A percentile compares a stretch with the other conserved stretches of the same genome.
Conservation (phyloP, 805 yeast species). For the Spathaspora girioi region DNA sequence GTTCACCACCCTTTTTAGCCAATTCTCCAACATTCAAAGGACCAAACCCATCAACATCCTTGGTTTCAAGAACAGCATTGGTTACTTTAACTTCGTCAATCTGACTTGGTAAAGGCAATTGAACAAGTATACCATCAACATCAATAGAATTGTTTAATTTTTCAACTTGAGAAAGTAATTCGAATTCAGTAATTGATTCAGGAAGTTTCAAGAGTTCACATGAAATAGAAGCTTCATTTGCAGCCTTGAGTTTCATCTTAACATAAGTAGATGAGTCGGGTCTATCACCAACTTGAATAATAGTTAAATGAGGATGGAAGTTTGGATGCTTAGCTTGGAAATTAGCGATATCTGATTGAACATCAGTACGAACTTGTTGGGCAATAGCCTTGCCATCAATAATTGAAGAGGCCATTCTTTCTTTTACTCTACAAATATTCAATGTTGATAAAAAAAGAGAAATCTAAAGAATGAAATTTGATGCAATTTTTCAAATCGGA, state of each 20-base stretch:
- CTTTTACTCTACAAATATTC: neutral
- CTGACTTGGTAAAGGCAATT: conserved; percentile 72
- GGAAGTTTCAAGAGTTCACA: conserved; percentile 61
- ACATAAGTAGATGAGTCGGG: conserved; percentile 82
- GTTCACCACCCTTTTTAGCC: conserved; percentile 68
- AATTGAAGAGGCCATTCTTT: conserved; percentile 28
- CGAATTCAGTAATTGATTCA: conserved; percentile 52
- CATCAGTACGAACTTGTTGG: conserved; percentile 30
- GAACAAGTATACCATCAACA: conserved; percentile 73
- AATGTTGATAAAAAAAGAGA: conserved; percentile 1
- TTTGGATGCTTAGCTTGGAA: conserved; percentile 44
- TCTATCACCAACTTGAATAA: conserved; percentile 74
- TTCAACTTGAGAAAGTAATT: conserved; percentile 50
- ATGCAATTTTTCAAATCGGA: neutral
- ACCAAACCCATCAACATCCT: conserved; percentile 85
- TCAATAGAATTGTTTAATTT: conserved; percentile 53
- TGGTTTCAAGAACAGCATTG: conserved; percentile 58
- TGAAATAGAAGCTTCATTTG: conserved; percentile 61
- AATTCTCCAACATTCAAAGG: conserved; percentile 75
- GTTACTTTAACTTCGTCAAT: conserved; percentile 66
- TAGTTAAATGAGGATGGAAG: conserved; percentile 63
- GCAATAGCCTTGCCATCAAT: conserved; percentile 47
- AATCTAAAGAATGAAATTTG: neutral
- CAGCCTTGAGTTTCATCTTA: conserved; percentile 75
- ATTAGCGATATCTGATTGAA: conserved; percentile 38